Percentiles rank a stretch among this genome's conserved stretches.
phyloP scores from a whole-genome alignment of 1,284 basidiomycete species.

The Apiotrichum montevideense region DNA sequence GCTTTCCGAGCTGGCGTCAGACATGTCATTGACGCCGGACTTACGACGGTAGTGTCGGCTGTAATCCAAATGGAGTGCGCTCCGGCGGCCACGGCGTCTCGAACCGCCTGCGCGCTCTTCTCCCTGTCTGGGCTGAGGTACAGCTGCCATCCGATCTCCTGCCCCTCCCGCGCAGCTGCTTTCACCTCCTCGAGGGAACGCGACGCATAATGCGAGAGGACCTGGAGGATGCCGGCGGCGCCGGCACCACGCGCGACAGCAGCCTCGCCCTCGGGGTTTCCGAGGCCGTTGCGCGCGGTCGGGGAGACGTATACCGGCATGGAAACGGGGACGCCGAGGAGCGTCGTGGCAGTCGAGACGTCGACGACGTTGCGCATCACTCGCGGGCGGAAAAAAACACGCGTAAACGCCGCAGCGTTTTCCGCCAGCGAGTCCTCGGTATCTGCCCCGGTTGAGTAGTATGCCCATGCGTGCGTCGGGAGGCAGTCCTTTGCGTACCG shows the following conservation, averaged over 20 bases:
- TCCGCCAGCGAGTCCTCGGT: conserved; percentile 58
- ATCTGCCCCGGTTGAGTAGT: conserved; percentile 73
- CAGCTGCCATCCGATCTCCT: conserved; percentile 36
- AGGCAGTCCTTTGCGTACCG: conserved; percentile 58
- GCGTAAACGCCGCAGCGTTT: conserved; percentile 63
- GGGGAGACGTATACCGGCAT: conserved; percentile 77
- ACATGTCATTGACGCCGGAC: no score
- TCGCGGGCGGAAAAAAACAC: conserved; percentile 74
- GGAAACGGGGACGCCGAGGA: conserved; percentile 63
- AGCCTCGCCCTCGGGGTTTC: conserved; percentile 47
- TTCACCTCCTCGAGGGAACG: conserved; percentile 49
- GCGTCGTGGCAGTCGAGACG: conserved; percentile 64
- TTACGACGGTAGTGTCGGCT: conserved; percentile 46
- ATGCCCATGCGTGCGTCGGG: conserved; percentile 64
- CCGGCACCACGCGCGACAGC: conserved; percentile 49
- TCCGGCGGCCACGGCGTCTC: conserved; percentile 40
- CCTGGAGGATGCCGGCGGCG: conserved; percentile 41
- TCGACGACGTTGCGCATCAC: conserved; percentile 64
- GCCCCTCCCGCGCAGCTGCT: conserved; percentile 28
- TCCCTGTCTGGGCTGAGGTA: conserved; percentile 35
- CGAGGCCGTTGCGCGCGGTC: conserved; percentile 51
- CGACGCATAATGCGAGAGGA: conserved; percentile 48
- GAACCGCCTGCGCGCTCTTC: conserved; percentile 43
- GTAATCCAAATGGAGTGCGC: conserved; percentile 49
- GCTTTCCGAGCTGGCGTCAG: conserved; percentile 23